phyloP scores from a whole-genome alignment of 2,329 filamentous ascomycete genomes.

The Dactylellina leptospora region DNA sequence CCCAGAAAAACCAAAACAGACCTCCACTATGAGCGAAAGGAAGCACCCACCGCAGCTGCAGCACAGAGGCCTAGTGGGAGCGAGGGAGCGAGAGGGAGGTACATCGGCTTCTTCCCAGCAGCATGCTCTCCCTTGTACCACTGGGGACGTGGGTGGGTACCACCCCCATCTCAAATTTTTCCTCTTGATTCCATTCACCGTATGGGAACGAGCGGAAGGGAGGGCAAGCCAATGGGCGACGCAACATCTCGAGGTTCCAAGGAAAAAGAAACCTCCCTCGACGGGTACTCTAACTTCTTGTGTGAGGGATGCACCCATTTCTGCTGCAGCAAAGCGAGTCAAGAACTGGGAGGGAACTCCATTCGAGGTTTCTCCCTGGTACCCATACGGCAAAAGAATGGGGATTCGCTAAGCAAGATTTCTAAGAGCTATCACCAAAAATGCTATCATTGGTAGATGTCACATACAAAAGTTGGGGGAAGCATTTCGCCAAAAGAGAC shows the following conservation, averaged over 20 bases:
- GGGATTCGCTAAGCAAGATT: slow-evolving; percentile 47
- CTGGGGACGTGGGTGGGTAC: slow-evolving; percentile 48
- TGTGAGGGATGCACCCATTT: slow-evolving; percentile 36
- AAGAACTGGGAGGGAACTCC: slow-evolving; percentile 51
- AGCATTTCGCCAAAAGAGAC: slow-evolving; percentile 22
- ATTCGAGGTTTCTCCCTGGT: slow-evolving; percentile 51
- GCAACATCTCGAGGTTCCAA: slow-evolving; percentile 35
- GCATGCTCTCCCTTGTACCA: slow-evolving; percentile 48
- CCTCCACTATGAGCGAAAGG: slow-evolving; percentile 20
- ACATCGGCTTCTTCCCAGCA: slow-evolving; percentile 38
- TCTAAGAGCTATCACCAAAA: slow-evolving; percentile 54
- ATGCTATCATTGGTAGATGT: slow-evolving; percentile 52
- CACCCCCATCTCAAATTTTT: slow-evolving; percentile 52
- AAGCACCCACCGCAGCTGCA: slow-evolving; percentile 26
- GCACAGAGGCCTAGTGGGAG: not conserved
- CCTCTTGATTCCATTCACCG: slow-evolving; percentile 28
- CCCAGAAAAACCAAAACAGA: slow-evolving; percentile 41
- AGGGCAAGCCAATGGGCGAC: slow-evolving; percentile 39
- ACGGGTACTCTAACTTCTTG: slow-evolving; percentile 50
- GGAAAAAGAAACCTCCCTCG: slow-evolving; percentile 46
- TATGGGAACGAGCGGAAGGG: slow-evolving; percentile 48
- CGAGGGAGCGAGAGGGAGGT: slow-evolving; percentile 10
- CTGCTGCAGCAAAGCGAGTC: slow-evolving; percentile 52
- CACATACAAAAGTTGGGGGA: slow-evolving; percentile 43
- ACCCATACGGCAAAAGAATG: slow-evolving; percentile 43